phyloP scores from a whole-genome alignment of 139 green algal genomes.

The Auxenochlorella pyrenoidosa region DNA sequence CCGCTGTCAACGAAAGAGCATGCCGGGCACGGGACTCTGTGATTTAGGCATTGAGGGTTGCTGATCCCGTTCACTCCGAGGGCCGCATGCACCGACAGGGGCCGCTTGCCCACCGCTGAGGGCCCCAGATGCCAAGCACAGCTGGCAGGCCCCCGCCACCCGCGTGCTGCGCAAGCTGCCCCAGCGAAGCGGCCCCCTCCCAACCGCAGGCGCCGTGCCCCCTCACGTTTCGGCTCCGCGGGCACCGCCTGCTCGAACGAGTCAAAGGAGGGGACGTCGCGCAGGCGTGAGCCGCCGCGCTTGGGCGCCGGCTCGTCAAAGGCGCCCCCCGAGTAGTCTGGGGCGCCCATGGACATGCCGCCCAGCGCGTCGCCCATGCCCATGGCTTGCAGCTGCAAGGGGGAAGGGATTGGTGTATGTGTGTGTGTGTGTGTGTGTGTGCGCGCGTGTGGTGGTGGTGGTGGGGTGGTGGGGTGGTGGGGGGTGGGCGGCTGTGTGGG shows the following conservation, averaged over 20 bases:
- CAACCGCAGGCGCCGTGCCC: background rate
- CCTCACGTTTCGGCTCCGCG: conserved; percentile 14
- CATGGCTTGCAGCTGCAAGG: conserved; percentile 18
- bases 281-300: conserved; percentile 3
- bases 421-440: too few species aligned
- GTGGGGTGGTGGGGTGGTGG: too few species aligned
- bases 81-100: too few species aligned
- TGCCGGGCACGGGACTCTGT: too few species aligned
- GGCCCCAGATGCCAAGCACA: too few species aligned
- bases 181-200: background rate
- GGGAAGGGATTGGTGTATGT: too few species aligned
- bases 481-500: too few species aligned
- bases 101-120: too few species aligned
- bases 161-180: background rate
- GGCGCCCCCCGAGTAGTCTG: conserved; percentile 21
- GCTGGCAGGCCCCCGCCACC: too few species aligned
- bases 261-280: conserved; percentile 38
- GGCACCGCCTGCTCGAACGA: conserved; percentile 7
- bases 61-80: too few species aligned
- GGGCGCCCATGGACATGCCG: conserved; percentile 5
- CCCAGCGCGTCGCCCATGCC: conserved; percentile 3
- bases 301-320: conserved; percentile 13
- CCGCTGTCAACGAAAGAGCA: too few species aligned
- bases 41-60: too few species aligned
- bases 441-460: background rate